A percentile compares a stretch with the other conserved stretches of the same genome.
Evolutionary conservation across 169 alveolate genomes (phyloP).

Genomic region (Plasmodium inui): DNA sequence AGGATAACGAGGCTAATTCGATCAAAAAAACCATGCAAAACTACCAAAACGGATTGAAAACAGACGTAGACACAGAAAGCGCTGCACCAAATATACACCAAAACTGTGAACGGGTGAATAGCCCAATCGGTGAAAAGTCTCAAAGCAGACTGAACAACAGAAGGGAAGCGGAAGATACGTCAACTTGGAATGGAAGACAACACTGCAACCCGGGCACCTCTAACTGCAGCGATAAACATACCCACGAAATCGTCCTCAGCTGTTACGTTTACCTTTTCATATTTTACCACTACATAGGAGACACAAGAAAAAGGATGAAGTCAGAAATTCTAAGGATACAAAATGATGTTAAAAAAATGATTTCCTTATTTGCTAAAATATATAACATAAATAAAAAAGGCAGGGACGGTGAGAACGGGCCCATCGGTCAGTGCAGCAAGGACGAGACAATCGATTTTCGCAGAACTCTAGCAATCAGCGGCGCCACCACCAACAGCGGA

Average conservation of each 20-base stretch:
- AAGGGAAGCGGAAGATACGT: neutral
- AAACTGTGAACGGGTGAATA: neutral
- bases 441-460: neutral
- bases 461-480: no score
- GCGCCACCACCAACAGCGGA: neutral
- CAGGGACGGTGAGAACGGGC: neutral
- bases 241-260: conserved; percentile 22
- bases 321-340: conserved; percentile 45
- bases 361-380: conserved; percentile 27
- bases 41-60: neutral
- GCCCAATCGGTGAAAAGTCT: neutral
- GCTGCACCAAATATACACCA: neutral
- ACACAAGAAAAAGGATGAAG: conserved; percentile 28
- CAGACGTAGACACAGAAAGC: neutral
- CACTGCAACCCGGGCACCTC: neutral
- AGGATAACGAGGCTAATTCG: neutral
- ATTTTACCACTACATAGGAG: conserved; percentile 35
- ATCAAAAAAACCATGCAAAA: neutral
- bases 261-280: conserved; percentile 50
- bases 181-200: conserved; percentile 11
- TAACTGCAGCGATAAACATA: neutral
- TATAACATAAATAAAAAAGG: conserved; percentile 29
- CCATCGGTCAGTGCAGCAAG: neutral
- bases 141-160: neutral
- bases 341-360: conserved; percentile 59